These are phyloP conservation scores for Boletus austroedulis DNA, from an alignment of 1,284 basidiomycete species.

Conservation along the genomic window DNA sequence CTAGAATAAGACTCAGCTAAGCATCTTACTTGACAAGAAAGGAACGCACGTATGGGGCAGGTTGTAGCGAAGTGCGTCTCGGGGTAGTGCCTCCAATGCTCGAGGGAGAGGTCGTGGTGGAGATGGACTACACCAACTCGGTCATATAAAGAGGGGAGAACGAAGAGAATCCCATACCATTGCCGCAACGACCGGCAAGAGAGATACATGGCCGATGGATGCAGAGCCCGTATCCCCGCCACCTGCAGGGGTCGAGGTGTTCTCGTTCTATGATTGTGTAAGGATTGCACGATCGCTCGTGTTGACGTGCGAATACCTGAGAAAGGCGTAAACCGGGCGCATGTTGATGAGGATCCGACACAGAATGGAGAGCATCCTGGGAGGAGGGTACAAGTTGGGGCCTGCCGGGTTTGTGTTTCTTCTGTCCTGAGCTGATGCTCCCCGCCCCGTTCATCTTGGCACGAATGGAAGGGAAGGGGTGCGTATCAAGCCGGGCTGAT, in stretches of 20 bases:
- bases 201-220: slow-evolving; percentile 8
- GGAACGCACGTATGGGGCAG: slow-evolving; percentile 12
- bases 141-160: slow-evolving; percentile 9
- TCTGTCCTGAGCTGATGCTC: slow-evolving; percentile 8
- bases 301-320: slow-evolving; percentile 16
- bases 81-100: slow-evolving; percentile 17
- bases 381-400: slow-evolving; percentile 3
- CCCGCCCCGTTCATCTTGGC: slow-evolving; percentile 15
- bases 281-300: slow-evolving; percentile 10
- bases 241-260: background rate
- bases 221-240: slow-evolving; percentile 4
- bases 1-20: slow-evolving; percentile 11
- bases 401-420: slow-evolving; percentile 18
- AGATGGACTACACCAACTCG: slow-evolving; percentile 15
- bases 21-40: background rate
- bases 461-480: background rate
- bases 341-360: slow-evolving; percentile 18
- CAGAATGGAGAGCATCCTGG: slow-evolving; percentile 7
- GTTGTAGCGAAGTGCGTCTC: slow-evolving; percentile 4
- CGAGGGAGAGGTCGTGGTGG: background rate
- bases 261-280: slow-evolving; percentile 16
- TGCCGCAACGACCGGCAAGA: slow-evolving; percentile 4
- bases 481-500: background rate
- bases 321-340: slow-evolving; percentile 3
- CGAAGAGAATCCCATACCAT: slow-evolving; percentile 14